Base-by-base conservation (phyloP, 257 asterid genomes). In the Solanum lycopersicoides region DNA sequence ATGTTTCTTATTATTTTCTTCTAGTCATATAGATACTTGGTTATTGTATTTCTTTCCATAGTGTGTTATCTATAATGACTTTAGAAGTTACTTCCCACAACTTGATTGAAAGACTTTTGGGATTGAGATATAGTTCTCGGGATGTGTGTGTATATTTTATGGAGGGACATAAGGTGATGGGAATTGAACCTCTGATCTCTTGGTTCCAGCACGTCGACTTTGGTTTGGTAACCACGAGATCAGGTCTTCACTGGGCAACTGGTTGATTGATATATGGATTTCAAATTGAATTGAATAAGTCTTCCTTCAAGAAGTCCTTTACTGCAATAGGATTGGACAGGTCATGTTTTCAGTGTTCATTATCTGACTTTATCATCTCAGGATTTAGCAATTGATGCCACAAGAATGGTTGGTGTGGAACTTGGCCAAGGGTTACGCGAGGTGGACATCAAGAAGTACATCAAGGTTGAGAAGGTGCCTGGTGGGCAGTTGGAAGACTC, bases 401-500 rank as follows among this genome's bases (percentile, higher is more conserved):
- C 99, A 6, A 87, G 96, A 89, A 95, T 89, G 3, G 98, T 93
- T 28, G 99, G 99, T 30, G 98, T 97, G 71, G 99, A 97, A 4
- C 83, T 93, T 79, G 99, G 98, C 45, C 98, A 94, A 89, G 99
- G 99, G 25, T 77, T 95, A 86, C 97, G 98, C 32, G 99, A 97
- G 87, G 98, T 97, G 88, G 99, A 97, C 89, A 95, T 97, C 87
- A 95, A 95, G 92, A 97, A 95, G 90, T 97, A 96, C 92, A 93
- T 97, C 44, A 97, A 96, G 93, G 94, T 97, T 84, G 99, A 97
- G 95, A 97, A 97, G 92, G 86, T 97, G 88, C 99, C 99, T 25
- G 99, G 99, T 86, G 98, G 98, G 68, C 99, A 93, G 90, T 92
- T 97, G 95, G 99, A 97, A 86, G 98, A 95, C 90, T 97, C 99